phyloP scores from a whole-genome alignment of 371 early-diverging fungal species.

The Zychaea mexicana region DNA sequence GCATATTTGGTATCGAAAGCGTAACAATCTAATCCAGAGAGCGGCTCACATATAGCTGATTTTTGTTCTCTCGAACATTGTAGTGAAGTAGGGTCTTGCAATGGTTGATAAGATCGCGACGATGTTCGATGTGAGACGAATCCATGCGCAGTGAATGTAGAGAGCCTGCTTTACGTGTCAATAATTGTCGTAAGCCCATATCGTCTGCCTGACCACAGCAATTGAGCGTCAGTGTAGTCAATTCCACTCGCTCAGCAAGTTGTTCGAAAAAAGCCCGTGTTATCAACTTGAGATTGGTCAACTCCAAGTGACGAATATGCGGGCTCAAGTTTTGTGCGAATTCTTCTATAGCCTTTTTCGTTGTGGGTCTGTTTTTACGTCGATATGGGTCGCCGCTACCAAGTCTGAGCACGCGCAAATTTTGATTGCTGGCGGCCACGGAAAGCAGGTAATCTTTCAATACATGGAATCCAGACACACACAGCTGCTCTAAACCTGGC shows the following conservation, averaged over 20 bases:
- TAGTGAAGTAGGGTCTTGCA: neutral
- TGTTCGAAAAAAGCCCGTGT: neutral
- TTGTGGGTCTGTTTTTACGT: neutral
- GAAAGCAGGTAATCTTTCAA: neutral
- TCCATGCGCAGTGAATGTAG: neutral
- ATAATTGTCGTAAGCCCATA: neutral
- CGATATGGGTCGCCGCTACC: neutral
- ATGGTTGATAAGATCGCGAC: neutral
- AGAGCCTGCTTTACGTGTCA: neutral
- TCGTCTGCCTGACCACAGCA: neutral
- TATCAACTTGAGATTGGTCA: neutral
- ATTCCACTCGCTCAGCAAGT: neutral
- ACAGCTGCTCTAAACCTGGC: neutral
- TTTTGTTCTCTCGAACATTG: neutral
- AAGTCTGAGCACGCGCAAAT: neutral
- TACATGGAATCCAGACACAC: neutral
- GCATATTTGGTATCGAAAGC: too few relatives aligned
- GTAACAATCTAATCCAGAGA: too few relatives aligned
- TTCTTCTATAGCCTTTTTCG: neutral
- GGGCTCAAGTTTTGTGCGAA: neutral
- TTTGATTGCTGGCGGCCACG: neutral
- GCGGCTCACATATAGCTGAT: neutral
- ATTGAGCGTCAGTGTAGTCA: neutral
- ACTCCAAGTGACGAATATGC: neutral
- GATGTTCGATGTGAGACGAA: neutral